Percentiles rank a stretch among this genome's conserved stretches.
Conservation (phyloP, 2,329 filamentous ascomycete species). For the Aspergillus persii region DNA sequence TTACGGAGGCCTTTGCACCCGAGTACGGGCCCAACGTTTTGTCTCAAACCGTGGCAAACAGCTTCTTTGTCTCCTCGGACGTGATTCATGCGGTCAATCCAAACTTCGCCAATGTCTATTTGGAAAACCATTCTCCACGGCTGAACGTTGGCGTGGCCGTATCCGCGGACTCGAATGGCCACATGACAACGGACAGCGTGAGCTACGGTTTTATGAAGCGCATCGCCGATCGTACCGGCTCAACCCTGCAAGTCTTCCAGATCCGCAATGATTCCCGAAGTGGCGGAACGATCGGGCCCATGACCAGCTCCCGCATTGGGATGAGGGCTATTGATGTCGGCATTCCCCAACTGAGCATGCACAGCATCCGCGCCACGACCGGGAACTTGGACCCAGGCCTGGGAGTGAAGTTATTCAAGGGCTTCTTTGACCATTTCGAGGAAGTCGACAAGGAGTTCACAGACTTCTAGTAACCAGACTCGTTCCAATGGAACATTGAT, state of each 20-base stretch:
- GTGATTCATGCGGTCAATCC: conserved; percentile 94
- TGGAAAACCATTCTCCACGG: conserved; percentile 79
- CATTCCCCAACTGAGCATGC: conserved; percentile 91
- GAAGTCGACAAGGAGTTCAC: conserved; percentile 76
- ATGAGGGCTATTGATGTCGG: conserved; percentile 83
- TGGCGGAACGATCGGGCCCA: conserved; percentile 93
- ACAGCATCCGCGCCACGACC: conserved; percentile 84
- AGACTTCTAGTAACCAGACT: conserved; percentile 26
- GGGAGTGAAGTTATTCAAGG: conserved; percentile 84
- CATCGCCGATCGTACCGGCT: conserved; percentile 70
- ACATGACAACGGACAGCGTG: conserved; percentile 93
- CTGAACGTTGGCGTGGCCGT: conserved; percentile 86
- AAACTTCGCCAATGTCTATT: conserved; percentile 82
- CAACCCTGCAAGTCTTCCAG: conserved; percentile 81
- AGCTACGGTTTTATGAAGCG: conserved; percentile 77
- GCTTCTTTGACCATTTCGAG: conserved; percentile 84
- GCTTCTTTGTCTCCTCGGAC: conserved; percentile 88
- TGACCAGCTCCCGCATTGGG: conserved; percentile 77
- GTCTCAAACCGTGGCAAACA: conserved; percentile 82
- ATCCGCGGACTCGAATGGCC: conserved; percentile 79
- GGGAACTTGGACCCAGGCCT: conserved; percentile 82
- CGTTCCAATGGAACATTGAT: background rate
- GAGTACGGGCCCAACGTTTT: conserved; percentile 56
- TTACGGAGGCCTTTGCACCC: conserved; percentile 63
- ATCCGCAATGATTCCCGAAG: conserved; percentile 88